Conservation (phyloP, 1,284 basidiomycete genomes). For the Ceratobasidium papillatum region DNA sequence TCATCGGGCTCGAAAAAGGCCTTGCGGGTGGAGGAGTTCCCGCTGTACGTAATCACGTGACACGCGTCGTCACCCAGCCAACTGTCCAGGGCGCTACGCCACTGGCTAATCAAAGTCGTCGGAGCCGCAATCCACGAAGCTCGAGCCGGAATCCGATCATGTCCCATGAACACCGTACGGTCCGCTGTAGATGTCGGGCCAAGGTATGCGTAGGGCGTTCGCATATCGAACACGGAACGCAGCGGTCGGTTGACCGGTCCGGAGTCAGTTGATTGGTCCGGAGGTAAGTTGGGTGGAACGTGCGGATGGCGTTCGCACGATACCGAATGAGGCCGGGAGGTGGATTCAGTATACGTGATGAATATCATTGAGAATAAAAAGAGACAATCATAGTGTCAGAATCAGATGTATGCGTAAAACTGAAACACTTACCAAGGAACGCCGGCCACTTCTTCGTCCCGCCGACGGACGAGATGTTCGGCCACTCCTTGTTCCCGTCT, state of each 20-base stretch:
- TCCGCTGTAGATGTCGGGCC: not conserved
- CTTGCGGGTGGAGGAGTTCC: not conserved
- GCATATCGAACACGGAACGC: not conserved
- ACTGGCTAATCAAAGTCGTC: not conserved
- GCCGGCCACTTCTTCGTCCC: not conserved
- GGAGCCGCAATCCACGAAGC: not conserved
- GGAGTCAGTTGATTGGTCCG: too few relatives aligned
- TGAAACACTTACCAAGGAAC: not conserved
- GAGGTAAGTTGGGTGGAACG: too few relatives aligned
- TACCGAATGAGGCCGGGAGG: too few relatives aligned
- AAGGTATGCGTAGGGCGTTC: not conserved
- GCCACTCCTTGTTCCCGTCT: not conserved
- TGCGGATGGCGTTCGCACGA: too few relatives aligned
- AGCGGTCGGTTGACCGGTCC: too few relatives aligned
- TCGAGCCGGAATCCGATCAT: not conserved
- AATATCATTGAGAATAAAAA: too few relatives aligned
- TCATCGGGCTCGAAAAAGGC: not conserved
- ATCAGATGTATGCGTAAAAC: not conserved
- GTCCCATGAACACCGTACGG: not conserved
- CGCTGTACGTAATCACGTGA: not conserved
- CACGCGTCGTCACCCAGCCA: not conserved
- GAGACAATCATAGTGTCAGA: not conserved
- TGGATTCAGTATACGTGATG: too few relatives aligned
- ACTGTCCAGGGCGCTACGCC: not conserved
- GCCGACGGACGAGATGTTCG: not conserved